Conservation (phyloP, 345 rosid genomes). For the Acer yangbiense region DNA sequence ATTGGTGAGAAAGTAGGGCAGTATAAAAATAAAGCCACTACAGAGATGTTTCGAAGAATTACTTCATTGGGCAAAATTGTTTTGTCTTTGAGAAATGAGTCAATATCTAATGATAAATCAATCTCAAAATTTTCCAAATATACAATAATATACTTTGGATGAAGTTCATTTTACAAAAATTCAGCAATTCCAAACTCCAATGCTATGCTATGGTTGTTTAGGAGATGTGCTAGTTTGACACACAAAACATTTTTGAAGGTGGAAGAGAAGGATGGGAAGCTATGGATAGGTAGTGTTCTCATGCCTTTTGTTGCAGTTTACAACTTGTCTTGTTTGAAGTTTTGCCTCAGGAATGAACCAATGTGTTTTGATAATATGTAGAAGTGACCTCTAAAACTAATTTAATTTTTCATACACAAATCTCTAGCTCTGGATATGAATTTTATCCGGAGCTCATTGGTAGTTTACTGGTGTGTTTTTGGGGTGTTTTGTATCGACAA, state of each 20-base stretch:
- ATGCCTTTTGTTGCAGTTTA: slow-evolving; percentile 84
- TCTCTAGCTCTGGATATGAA: not conserved
- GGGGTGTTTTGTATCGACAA: no score
- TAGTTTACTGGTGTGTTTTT: no score
- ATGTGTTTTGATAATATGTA: not conserved
- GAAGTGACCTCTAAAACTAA: not conserved
- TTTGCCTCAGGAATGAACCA: no score
- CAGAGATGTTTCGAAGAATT: not conserved
- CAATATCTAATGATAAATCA: slow-evolving; percentile 10
- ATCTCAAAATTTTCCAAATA: no score
- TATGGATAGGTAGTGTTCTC: slow-evolving; percentile 91
- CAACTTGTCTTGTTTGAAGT: slow-evolving; percentile 30
- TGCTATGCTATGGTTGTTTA: no score
- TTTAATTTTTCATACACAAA: not conserved
- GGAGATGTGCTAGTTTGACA: no score
- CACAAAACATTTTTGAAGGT: slow-evolving; percentile 30
- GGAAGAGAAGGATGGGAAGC: slow-evolving; percentile 89
- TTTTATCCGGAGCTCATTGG: not conserved
- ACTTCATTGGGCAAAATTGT: not conserved
- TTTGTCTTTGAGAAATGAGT: not conserved
- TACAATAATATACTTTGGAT: no score
- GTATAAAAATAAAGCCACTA: not conserved
- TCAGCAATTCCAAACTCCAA: no score
- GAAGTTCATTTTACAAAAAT: no score
- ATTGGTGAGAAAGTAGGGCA: not conserved